These are phyloP conservation scores for Monosporozyma yasuniensis DNA, from an alignment of 805 yeast species.

Conservation along the genomic window DNA sequence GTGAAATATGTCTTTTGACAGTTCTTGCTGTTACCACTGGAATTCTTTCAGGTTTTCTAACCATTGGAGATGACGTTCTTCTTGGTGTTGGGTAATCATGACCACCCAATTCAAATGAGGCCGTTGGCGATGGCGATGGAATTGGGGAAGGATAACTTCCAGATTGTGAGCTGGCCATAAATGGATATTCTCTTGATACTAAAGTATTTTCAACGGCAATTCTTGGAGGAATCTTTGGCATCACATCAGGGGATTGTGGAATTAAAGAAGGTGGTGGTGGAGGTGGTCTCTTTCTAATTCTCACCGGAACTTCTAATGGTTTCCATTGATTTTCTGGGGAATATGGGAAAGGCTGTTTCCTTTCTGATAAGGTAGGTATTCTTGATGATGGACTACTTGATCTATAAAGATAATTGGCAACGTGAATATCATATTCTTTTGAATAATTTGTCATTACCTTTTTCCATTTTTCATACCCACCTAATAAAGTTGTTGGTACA, in stretches of 20 bases:
- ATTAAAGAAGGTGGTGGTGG: conserved; percentile 24
- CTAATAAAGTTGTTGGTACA: conserved; percentile 30
- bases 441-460: conserved; percentile 27
- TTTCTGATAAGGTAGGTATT: not conserved
- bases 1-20: not conserved
- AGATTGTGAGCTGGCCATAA: not conserved
- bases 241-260: conserved; percentile 15
- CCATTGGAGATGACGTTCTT: not conserved
- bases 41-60: not conserved
- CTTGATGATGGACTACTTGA: not conserved
- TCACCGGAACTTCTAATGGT: conserved; percentile 21
- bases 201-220: not conserved
- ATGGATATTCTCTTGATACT: not conserved
- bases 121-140: not conserved
- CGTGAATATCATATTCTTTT: conserved; percentile 16
- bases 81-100: not conserved
- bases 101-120: not conserved
- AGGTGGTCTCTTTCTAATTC: conserved; percentile 21
- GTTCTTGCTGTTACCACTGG: not conserved
- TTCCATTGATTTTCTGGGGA: conserved; percentile 13
- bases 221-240: conserved; percentile 5
- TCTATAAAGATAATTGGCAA: conserved; percentile 14
- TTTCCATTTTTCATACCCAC: conserved; percentile 41
- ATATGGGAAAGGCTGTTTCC: conserved; percentile 4
- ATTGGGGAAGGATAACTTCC: not conserved